These are phyloP conservation scores for Fibroporia radiculosa DNA, from an alignment of 768 basidiomycete species.

Conservation along the genomic window DNA sequence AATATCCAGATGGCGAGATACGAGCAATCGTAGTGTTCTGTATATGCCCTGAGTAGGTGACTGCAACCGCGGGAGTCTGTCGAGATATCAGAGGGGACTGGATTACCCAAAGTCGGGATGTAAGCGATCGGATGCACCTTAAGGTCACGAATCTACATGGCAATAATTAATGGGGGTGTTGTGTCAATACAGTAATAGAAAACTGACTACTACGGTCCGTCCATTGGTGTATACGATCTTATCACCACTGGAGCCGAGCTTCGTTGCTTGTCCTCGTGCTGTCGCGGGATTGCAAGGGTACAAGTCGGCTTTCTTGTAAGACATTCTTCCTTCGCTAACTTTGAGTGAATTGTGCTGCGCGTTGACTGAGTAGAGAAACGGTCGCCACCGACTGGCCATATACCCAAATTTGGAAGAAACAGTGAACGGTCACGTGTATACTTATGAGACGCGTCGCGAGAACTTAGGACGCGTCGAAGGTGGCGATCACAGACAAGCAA, in stretches of 20 bases:
- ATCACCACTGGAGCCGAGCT: slow-evolving; percentile 65
- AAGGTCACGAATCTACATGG: slow-evolving; percentile 68
- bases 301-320: slow-evolving; percentile 39
- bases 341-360: no score
- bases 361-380: no score
- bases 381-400: no score
- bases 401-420: no score
- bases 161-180: background rate
- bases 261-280: slow-evolving; percentile 59
- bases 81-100: background rate
- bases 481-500: no score
- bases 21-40: slow-evolving; percentile 85
- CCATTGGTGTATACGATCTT: slow-evolving; percentile 86
- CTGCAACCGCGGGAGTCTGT: slow-evolving; percentile 59
- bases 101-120: background rate
- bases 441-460: no score
- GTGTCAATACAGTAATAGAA: background rate
- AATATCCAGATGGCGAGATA: slow-evolving; percentile 89
- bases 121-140: slow-evolving; percentile 48
- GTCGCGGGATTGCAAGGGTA: slow-evolving; percentile 70
- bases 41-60: slow-evolving; percentile 71
- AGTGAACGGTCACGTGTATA: no score
- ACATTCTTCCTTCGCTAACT: no score
- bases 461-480: no score
- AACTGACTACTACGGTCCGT: slow-evolving; percentile 74